Evolutionary conservation across 129 eudicot genomes (phyloP).

Genomic region (Helianthus tuberosus): DNA sequence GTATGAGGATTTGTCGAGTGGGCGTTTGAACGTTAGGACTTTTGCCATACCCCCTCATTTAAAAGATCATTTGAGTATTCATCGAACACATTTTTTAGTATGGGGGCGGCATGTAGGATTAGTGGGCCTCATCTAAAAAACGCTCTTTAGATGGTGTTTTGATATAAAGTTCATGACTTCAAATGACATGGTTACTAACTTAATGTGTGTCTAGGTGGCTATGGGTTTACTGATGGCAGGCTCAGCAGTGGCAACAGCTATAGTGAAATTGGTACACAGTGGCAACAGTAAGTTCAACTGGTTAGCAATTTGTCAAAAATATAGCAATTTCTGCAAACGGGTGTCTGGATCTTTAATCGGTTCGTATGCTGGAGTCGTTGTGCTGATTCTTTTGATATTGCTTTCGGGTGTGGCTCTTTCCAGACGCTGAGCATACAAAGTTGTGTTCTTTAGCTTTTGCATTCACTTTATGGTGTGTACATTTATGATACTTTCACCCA

Average conservation of each 20-base stretch:
- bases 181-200: conserved; percentile 7
- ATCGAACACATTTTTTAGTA: no score
- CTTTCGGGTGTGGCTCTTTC: conserved; percentile 72
- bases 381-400: conserved; percentile 56
- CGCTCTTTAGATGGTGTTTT: no score
- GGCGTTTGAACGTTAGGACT: no score
- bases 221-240: conserved; percentile 70
- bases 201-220: conserved; percentile 42
- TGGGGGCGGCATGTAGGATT: no score
- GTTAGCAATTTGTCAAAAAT: conserved; percentile 64
- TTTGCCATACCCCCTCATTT: no score
- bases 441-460: conserved; percentile 12
- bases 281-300: conserved; percentile 63
- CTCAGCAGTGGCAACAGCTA: conserved; percentile 78
- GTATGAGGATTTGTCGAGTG: no score
- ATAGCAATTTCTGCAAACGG: conserved; percentile 67
- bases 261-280: conserved; percentile 72
- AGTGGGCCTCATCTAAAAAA: no score
- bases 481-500: conserved; percentile 11
- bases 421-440: conserved; percentile 36
- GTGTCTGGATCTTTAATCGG: conserved; percentile 78
- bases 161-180: not conserved
- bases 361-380: conserved; percentile 56
- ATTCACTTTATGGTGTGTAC: conserved; percentile 21
- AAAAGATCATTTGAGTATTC: no score